Evolutionary conservation across 306 rosid genomes (phyloP), one percentile per base, ranked within the genome.

Genomic region (Cucumis hystrix): DNA sequence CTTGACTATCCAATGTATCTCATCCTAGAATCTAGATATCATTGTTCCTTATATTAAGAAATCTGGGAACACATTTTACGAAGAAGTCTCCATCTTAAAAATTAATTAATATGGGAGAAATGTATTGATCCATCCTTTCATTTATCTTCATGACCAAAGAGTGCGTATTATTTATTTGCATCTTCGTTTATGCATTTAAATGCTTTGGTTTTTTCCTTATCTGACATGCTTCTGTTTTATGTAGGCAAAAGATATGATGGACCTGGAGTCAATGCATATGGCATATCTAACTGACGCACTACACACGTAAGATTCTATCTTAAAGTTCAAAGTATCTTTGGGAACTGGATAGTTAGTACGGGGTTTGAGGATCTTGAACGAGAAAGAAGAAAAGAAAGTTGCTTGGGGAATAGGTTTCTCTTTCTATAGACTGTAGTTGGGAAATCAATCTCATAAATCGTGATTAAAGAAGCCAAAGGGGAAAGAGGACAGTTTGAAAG

Each of bases 211-310:
- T 11, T 59, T 60, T 60, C 66, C 8, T 64, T 7, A 64, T 64
- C 12, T n/a, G 60, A 80, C 78, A 33, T 71, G 80, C 72, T 74
- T 77, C 49, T 78, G 85, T 70, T 79, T 79, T 66, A 47, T 86
- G 86, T 60, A 94, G 98, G 98, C 89, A 80, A 90, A 90, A 72
- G 98, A 95, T 87, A 92, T 89, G 97, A 90, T 95, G 97, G 98
- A 95, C 81, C 89, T 95, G 57, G 97, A 92, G 87, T 89, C 96
- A 0, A 92, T 89, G 85, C 98, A 92, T 83, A 87, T 82, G 93
- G 90, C 87, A 71, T 95, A 92, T 89, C 85, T 92, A 75, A 85
- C 86, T 64, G 91, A 90, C 77, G 89, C 97, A 2, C 79, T 92
- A 71, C 89, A 85, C 83, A 87, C 89, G 98, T 92, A 87, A 95